Evolutionary conservation across 352 stramenopile genomes (phyloP).

Genomic region (Stephanocyclus meneghinianus): DNA sequence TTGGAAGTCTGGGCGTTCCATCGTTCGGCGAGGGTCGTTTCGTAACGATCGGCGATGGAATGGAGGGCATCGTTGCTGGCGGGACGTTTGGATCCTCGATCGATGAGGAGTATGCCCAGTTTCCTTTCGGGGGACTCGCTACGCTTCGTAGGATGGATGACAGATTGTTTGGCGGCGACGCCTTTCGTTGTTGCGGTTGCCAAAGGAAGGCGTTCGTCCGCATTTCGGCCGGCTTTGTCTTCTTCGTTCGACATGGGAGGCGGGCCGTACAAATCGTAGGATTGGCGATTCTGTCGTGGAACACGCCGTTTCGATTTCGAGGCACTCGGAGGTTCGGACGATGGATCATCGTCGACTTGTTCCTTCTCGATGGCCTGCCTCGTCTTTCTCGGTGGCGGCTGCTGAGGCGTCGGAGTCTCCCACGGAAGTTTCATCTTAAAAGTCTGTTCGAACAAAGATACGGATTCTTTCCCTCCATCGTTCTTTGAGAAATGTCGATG

Average conservation of each 20-base stretch:
- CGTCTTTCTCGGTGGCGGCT: neutral
- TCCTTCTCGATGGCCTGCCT: neutral
- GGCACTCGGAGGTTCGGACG: neutral
- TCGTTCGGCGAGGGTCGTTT: constrained; percentile 26
- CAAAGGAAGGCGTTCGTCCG: neutral
- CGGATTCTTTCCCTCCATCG: neutral
- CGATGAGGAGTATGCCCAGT: constrained; percentile 76
- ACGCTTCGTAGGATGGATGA: neutral
- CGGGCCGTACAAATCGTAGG: neutral
- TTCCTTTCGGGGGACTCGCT: too few relatives aligned
- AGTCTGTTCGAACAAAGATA: neutral
- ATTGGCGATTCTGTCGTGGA: neutral
- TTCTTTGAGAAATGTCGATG: too few relatives aligned
- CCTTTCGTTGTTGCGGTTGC: neutral
- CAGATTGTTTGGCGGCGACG: neutral
- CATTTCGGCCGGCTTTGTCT: neutral
- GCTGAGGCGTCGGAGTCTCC: neutral
- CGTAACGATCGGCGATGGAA: constrained; percentile 62
- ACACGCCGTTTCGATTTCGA: neutral
- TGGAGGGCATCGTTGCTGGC: constrained; percentile 64
- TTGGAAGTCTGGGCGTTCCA: neutral
- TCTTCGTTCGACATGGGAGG: neutral
- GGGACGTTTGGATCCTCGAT: constrained; percentile 72
- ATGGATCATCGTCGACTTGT: neutral
- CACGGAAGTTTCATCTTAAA: neutral